These are phyloP conservation scores for Raffaelea albimanens DNA, from an alignment of 2,329 filamentous ascomycete genomes.

Conservation along the genomic window DNA sequence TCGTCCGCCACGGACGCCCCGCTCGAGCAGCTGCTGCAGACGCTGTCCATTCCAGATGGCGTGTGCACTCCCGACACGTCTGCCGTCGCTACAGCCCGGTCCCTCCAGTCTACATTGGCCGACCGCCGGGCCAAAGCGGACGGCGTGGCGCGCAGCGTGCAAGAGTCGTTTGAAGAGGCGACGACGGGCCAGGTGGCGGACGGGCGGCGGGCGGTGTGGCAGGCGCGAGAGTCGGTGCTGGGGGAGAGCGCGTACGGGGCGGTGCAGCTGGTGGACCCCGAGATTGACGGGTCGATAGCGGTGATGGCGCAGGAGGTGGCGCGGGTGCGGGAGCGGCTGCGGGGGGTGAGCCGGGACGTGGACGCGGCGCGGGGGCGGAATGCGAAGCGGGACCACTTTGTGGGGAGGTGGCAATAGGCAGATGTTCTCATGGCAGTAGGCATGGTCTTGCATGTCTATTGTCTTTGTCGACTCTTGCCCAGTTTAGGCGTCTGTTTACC, in stretches of 20 bases:
- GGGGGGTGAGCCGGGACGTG: constrained; percentile 2
- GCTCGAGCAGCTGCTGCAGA: constrained; percentile 37
- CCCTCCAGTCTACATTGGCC: constrained; percentile 21
- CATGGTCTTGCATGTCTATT: too few relatives aligned
- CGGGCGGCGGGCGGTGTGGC: constrained; percentile 34
- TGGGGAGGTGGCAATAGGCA: constrained; percentile 29
- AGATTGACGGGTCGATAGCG: constrained; percentile 40
- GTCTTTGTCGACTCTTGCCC: too few relatives aligned
- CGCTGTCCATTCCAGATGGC: constrained; percentile 29
- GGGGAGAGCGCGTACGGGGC: constrained; percentile 40
- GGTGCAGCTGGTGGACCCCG: constrained; percentile 42
- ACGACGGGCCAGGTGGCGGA: constrained; percentile 35
- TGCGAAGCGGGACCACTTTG: constrained; percentile 38
- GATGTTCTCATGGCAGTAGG: too few relatives aligned
- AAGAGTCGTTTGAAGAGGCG: constrained; percentile 39
- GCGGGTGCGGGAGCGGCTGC: constrained; percentile 28
- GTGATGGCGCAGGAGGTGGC: constrained; percentile 36
- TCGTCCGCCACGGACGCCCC: constrained; percentile 25
- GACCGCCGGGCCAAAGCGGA: constrained; percentile 33
- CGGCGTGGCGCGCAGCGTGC: constrained; percentile 34
- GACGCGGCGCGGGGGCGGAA: constrained; percentile 25
- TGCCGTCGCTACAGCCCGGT: constrained; percentile 3
- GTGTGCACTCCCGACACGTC: neutral
- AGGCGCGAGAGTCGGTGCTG: constrained; percentile 41
- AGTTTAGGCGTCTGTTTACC: too few relatives aligned